phyloP scores from a whole-genome alignment of 2,329 filamentous ascomycete species.

The Calonectria henricotiae region DNA sequence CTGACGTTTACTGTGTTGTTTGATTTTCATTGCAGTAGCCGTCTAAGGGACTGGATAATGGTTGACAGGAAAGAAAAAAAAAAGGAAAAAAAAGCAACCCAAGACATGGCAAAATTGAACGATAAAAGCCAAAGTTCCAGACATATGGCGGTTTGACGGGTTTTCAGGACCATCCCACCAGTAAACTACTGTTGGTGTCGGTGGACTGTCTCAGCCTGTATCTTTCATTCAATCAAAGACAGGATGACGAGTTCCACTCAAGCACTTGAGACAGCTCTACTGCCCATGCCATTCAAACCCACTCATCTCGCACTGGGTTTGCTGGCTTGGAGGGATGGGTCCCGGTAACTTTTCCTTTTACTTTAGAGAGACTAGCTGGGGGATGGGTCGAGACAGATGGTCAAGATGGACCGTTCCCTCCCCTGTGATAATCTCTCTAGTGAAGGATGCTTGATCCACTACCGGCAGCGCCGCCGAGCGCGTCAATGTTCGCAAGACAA shows the following conservation, averaged over 20 bases:
- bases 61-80: neutral
- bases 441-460: constrained; percentile 25
- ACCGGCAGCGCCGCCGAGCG: constrained; percentile 28
- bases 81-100: neutral
- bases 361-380: constrained; percentile 12
- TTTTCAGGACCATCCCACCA: constrained; percentile 30
- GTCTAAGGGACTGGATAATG: neutral
- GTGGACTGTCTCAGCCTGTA: neutral
- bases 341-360: neutral
- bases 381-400: constrained; percentile 4
- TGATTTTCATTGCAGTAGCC: neutral
- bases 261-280: constrained; percentile 37
- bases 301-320: constrained; percentile 20
- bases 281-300: constrained; percentile 23
- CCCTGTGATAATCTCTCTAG: constrained; percentile 38
- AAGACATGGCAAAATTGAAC: constrained; percentile 30
- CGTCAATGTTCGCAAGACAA: constrained; percentile 12
- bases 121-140: constrained; percentile 25
- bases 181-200: neutral
- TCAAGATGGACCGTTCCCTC: constrained; percentile 24
- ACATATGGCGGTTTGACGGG: constrained; percentile 18
- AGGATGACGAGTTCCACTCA: constrained; percentile 29
- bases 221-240: constrained; percentile 25
- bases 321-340: constrained; percentile 1
- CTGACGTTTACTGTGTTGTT: neutral